Percentiles rank a stretch among this genome's conserved stretches.
These are phyloP conservation scores for Aspergillus tubingensis DNA, from an alignment of 2,329 filamentous ascomycete species.

Conservation along the genomic window DNA sequence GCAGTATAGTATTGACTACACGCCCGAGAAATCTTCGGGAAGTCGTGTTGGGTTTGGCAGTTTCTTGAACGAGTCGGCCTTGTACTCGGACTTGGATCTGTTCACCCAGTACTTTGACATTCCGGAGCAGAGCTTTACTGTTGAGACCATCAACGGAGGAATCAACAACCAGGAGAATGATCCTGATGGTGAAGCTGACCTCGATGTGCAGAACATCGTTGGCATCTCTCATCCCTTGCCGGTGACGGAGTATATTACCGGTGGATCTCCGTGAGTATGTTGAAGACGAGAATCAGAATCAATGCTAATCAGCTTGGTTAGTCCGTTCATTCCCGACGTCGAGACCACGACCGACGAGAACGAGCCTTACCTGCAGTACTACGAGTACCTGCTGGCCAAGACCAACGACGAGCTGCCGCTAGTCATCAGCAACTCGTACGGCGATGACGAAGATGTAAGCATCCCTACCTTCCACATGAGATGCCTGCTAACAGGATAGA, in stretches of 20 bases:
- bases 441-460: slow-evolving; percentile 58
- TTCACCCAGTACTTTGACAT: slow-evolving; percentile 48
- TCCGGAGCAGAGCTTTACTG: slow-evolving; percentile 38
- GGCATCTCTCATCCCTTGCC: slow-evolving; percentile 58
- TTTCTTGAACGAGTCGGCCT: slow-evolving; percentile 56
- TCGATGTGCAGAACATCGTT: slow-evolving; percentile 62
- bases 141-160: slow-evolving; percentile 44
- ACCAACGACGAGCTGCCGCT: slow-evolving; percentile 56
- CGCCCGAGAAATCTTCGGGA: slow-evolving; percentile 46
- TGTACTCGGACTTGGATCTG: slow-evolving; percentile 49
- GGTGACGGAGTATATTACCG: slow-evolving; percentile 32
- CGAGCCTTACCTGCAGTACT: slow-evolving; percentile 68
- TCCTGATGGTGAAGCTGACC: slow-evolving; percentile 56
- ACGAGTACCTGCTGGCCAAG: slow-evolving; percentile 59
- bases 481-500: slow-evolving; percentile 41
- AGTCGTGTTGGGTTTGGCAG: slow-evolving; percentile 55
- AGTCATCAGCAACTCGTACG: slow-evolving; percentile 67
- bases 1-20: slow-evolving; percentile 54
- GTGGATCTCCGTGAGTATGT: slow-evolving; percentile 4
- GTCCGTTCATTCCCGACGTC: slow-evolving; percentile 53
- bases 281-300: not conserved
- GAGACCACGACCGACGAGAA: slow-evolving; percentile 54
- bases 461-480: not conserved
- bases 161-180: slow-evolving; percentile 46
- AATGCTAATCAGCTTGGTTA: not conserved